Evolutionary conservation across 2,329 filamentous ascomycete genomes (phyloP), one percentile per base, ranked within the genome.

Genomic region (Cadophora luteo-olivacea): DNA sequence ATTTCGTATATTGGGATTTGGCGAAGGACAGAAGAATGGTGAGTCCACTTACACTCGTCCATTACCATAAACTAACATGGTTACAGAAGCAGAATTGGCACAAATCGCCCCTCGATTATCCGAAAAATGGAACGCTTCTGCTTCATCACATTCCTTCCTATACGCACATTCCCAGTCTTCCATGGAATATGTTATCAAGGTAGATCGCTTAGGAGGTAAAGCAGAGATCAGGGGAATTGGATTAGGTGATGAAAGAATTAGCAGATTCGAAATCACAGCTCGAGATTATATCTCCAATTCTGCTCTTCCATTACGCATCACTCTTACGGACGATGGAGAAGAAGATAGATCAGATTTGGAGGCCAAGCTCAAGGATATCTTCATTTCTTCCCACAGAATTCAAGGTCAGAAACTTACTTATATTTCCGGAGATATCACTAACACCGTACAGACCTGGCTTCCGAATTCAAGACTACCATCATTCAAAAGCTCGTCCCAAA

Each of bases 111-210:
- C 87, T 9, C 84, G 89, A 38, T 85, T 98, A 2, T 92, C 93
- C 0, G 68, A 85, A 19, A 86, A 89, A 81, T 98, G 96, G 96
- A 97, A 97, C 79, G 83, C 88, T 14, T 87, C 87, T 24, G 85
- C 86, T 68, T 87, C 87, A 70, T 89, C 89, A 16, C 91, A 93
- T 78, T 88, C 91, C 66, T 97, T 98, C 80, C 88, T 94, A 71
- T 98, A 98, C 82, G 88, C 89, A 3, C 94, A 97, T 79, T 84
- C 87, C 29, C 92, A 97, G 78, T 97, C 93, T 0, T 90, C 93
- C 19, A 92, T 94, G 87, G 87, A 91, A 68, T 97, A 92, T 77
- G 84, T 97, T 33, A 79, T 97, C 73, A 95, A 94, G 78, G 82
- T 97, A 70, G 93, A 91, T 78, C 88, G 93, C 64, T 86, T 97